These are phyloP conservation scores for Amaranthus tricolor DNA, from an alignment of 179 eudicot genomes.

Conservation along the genomic window DNA sequence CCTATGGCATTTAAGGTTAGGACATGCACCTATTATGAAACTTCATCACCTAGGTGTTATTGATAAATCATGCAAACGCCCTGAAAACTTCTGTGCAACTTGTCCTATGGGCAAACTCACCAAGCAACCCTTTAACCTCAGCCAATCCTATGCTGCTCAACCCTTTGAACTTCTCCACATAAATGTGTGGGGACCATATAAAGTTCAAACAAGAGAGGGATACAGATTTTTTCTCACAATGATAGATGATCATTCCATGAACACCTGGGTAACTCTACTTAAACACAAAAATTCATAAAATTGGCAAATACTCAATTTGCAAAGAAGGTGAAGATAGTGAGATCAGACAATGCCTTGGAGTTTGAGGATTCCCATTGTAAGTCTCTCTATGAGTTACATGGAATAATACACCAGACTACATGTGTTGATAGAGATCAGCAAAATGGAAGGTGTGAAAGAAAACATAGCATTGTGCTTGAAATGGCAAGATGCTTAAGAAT, in stretches of 20 bases:
- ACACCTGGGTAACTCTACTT: neutral
- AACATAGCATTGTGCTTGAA: neutral
- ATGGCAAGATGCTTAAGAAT: neutral
- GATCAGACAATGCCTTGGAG: neutral
- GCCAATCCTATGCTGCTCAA: neutral
- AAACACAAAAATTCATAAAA: neutral
- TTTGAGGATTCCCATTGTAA: neutral
- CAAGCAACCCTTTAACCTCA: neutral
- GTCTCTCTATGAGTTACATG: neutral
- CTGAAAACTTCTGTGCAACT: neutral
- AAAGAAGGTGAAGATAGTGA: neutral
- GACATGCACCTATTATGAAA: neutral
- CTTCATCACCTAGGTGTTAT: neutral
- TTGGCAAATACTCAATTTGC: neutral
- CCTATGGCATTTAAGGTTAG: neutral
- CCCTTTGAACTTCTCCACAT: neutral
- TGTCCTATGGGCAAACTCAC: constrained; percentile 6
- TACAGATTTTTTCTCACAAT: neutral
- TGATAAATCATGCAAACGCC: neutral
- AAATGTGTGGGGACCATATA: constrained; percentile 2
- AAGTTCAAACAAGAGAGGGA: neutral
- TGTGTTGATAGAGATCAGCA: neutral
- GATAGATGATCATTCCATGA: constrained; percentile 4
- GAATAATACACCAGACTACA: neutral
- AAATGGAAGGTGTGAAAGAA: neutral